Base-by-base conservation (phyloP, 768 basidiomycete species). In the Tulasnella sp. region DNA sequence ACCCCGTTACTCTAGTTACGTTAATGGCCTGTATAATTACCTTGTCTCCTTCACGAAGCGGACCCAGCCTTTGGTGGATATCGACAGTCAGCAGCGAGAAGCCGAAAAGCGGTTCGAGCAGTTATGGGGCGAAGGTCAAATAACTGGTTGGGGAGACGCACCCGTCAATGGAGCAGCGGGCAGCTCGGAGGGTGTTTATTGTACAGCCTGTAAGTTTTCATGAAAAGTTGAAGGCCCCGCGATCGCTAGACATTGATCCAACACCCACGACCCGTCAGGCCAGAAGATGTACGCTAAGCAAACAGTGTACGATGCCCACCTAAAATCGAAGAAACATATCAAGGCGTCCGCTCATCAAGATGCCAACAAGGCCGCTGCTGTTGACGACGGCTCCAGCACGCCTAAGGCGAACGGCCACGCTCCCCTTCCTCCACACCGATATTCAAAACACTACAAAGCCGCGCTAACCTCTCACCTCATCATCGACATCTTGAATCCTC, bases 241-340 rank as follows among this genome's bases (percentile, higher is more conserved):
- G 8, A 12, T 34, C 38, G 16, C 40, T 58, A 6, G 68, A 74
- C 80, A 36, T 58, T 8, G 36, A 72, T 44, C 78, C 48, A 27
- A 7, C n/a, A 9, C 42, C 52, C 27, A 4, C 27, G 14, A 27
- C 62, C 58, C 78, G 44, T 79, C 75, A 98, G 97, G 97, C 84
- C 96, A 98, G 86, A 98, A 97, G 84, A 87, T 90, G 79, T 99
- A 99, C 85, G 90, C 97, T 18, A 99, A 98, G 85, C 95, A 98
- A 85, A 98, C 98, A 0, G 98, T 99, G 12, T 99, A 96, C 84
- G 94, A 98, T 81, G 96, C 96, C 2, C 98, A 99, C 84, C 85
- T 99, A 75, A 95, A 92, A 2, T 97, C 96, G 31, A 98, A 97
- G 87, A 99, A 96, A 84, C 98, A 99, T 83, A 86, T 94, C 83